Evolutionary conservation across 306 rosid species (phyloP), one percentile per base, ranked within the genome.

Genomic region (Senna tora): DNA sequence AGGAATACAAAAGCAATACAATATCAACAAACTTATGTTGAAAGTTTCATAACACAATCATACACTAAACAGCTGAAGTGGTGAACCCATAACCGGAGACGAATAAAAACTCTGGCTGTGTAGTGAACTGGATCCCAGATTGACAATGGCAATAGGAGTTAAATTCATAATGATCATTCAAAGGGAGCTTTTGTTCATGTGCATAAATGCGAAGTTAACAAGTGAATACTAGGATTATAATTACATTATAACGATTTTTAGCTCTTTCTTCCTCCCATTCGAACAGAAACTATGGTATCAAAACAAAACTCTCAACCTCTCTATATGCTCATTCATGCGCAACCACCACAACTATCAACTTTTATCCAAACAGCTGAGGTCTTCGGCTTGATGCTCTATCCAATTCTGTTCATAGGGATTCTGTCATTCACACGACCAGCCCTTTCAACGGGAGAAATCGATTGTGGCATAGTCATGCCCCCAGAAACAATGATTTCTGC

Each of bases 401-500:
- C 69, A 6, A 64, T 12, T 64, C 69, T 64, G 38, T 21, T 64
- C 53, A 64, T 12, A 13, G 69, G 69, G 54, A 64, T 64, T 64
- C 69, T 64, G 33, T 64, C 69, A 64, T 64, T 64, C 38, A 21
- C 53, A 12, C 69, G 69, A 12, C 53, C 69, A 43, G 12, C 69
- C 54, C 69, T 42, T 42, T 64, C 38, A 45, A 70, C 6, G 2
- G 97, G 96, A 69, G 97, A 85, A 60, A 92, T 84, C 19, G 79
- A 34, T 82, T 89, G 96, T 0, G 97, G 97, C 96, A 92, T 87
- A 15, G 97, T 82, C 97, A 92, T 92, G 65, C 96, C 97, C 61
- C 96, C 97, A 13, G 97, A 92, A 81, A 92, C 93, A 19, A 92
- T 89, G 43, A 92, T 89, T 83, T 92, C 97, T 92, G 96, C 84